Evolutionary conservation across 1,284 basidiomycete genomes (phyloP).

Genomic region (Neonothopanus nambi): DNA sequence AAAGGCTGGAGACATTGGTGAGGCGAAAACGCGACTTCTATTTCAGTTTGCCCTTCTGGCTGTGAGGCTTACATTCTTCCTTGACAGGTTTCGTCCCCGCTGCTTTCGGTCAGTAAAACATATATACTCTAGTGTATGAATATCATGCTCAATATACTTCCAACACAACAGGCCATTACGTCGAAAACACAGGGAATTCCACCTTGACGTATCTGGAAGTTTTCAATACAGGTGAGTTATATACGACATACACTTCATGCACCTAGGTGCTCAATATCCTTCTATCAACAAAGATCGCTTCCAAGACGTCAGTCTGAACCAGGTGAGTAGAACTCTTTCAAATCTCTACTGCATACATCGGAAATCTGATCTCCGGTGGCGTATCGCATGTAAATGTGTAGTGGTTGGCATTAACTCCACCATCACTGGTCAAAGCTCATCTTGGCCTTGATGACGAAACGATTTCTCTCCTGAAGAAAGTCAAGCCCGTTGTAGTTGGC

Average conservation of each 20-base stretch:
- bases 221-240: slow-evolving; percentile 51
- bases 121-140: too few species aligned
- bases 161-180: slow-evolving; percentile 52
- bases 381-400: slow-evolving; percentile 19
- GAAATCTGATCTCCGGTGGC: slow-evolving; percentile 1
- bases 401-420: slow-evolving; percentile 43
- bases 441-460: slow-evolving; percentile 35
- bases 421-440: slow-evolving; percentile 41
- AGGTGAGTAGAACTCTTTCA: slow-evolving; percentile 34
- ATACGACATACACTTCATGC: not conserved
- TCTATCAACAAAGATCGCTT: slow-evolving; percentile 42
- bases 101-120: slow-evolving; percentile 41
- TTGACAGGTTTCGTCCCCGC: slow-evolving; percentile 53
- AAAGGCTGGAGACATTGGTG: slow-evolving; percentile 64
- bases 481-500: slow-evolving; percentile 25
- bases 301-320: slow-evolving; percentile 65
- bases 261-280: not conserved
- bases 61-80: not conserved
- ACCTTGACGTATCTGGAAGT: slow-evolving; percentile 67
- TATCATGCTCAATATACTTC: not conserved
- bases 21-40: slow-evolving; percentile 17
- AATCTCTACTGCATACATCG: not conserved
- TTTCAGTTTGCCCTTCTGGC: too few species aligned
- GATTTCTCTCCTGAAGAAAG: slow-evolving; percentile 33
- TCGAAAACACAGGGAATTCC: slow-evolving; percentile 71